Evolutionary conservation across 1,284 basidiomycete genomes (phyloP).

Genomic region (Chalciporus sp.): DNA sequence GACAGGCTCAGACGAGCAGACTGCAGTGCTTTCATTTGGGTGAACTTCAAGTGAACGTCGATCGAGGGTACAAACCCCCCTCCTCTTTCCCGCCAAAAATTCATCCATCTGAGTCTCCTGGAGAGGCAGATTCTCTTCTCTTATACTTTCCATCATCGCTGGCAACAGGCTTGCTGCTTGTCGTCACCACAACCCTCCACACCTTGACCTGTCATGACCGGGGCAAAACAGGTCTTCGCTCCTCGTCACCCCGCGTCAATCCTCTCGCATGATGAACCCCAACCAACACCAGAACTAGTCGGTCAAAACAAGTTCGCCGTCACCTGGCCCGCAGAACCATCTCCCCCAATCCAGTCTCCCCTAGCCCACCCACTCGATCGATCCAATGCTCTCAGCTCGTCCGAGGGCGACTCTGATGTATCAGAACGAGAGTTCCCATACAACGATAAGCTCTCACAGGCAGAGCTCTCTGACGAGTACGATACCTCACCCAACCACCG

Average conservation of each 20-base stretch:
- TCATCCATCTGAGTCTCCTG: constrained; percentile 26
- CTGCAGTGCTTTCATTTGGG: constrained; percentile 30
- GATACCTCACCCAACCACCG: constrained; percentile 29
- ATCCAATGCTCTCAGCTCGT: constrained; percentile 44
- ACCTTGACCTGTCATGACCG: constrained; percentile 28
- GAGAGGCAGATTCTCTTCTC: constrained; percentile 26
- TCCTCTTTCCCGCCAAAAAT: constrained; percentile 16
- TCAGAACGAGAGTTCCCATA: constrained; percentile 44
- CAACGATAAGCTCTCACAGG: constrained; percentile 33
- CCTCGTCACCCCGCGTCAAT: constrained; percentile 23
- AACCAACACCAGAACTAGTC: constrained; percentile 43
- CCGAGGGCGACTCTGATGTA: constrained; percentile 51
- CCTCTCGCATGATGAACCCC: constrained; percentile 33
- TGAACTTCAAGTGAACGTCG: constrained; percentile 16
- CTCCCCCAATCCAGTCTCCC: constrained; percentile 37
- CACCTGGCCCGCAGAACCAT: constrained; percentile 49
- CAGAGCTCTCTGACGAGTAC: constrained; percentile 38
- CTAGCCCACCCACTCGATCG: constrained; percentile 36
- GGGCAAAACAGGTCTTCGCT: constrained; percentile 34
- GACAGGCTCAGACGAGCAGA: constrained; percentile 2
- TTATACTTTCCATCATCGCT: constrained; percentile 14
- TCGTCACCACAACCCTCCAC: constrained; percentile 1
- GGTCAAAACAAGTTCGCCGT: constrained; percentile 51
- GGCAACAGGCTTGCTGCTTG: constrained; percentile 21
- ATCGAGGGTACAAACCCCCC: constrained; percentile 33